Conservation (phyloP, 1,139 yeast species). For the Candida tropicalis region DNA sequence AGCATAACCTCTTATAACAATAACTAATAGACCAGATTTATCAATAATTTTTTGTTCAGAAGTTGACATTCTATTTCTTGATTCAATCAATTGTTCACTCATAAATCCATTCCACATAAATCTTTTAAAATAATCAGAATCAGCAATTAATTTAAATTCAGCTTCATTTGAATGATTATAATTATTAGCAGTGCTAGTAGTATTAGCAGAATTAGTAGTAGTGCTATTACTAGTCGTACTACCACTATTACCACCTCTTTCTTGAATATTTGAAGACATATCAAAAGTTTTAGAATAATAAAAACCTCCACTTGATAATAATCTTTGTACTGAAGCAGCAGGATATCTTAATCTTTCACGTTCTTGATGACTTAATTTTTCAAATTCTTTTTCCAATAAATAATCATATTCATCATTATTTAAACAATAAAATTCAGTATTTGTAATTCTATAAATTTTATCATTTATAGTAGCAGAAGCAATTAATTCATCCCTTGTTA, state of each 20-base stretch:
- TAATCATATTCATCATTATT: constrained; percentile 58
- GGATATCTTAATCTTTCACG: constrained; percentile 46
- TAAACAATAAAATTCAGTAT: constrained; percentile 65
- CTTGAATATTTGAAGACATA: constrained; percentile 62
- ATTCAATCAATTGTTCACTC: constrained; percentile 58
- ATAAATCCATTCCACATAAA: constrained; percentile 70
- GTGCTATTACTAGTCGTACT: too few species aligned
- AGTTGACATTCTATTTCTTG: constrained; percentile 56
- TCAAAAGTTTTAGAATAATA: constrained; percentile 70
- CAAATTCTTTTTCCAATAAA: constrained; percentile 25
- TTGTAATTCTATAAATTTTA: constrained; percentile 51
- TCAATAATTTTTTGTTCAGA: constrained; percentile 57
- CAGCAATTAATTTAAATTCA: constrained; percentile 43
- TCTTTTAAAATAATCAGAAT: constrained; percentile 50
- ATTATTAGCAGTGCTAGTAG: too few species aligned
- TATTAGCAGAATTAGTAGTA: too few species aligned
- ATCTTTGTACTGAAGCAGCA: constrained; percentile 57
- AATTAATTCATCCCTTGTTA: constrained; percentile 56
- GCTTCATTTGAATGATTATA: too few species aligned
- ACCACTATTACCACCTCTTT: constrained; percentile 38
- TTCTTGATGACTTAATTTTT: constrained; percentile 19
- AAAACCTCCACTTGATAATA: constrained; percentile 64
- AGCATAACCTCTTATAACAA: constrained; percentile 68
- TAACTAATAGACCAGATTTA: constrained; percentile 55
- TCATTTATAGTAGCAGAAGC: constrained; percentile 64